Base-by-base conservation (phyloP, 139 green algal species). In the Mesostigma viride region DNA sequence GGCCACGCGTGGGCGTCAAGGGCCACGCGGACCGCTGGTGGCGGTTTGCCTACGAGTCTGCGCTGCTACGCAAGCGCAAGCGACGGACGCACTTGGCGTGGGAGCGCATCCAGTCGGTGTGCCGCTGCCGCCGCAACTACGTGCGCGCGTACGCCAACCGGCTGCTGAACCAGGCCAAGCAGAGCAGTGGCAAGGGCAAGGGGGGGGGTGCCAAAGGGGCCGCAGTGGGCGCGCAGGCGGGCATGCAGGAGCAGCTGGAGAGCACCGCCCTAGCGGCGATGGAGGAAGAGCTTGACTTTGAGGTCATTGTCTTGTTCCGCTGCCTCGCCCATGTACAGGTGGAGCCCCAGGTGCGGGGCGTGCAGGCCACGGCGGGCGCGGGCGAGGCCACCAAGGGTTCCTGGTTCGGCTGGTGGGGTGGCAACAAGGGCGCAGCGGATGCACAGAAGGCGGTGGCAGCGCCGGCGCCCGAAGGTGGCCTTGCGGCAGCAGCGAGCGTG, bases 381-480 rank as follows among this genome's bases (percentile, higher is more conserved):
- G 17, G 53, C n/a, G 17, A 33, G n/a, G 24, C 24, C 53, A 33
- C 24, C 53, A 22, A 30, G 24, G 27, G 53, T 22, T 27, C 17
- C 24, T 27, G 24, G 24, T 24, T 60, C 17, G 51, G 14, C 51
- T 27, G 51, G 51, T 8, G 20, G 22, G 40, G 62, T 8, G 69
- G 69, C 0, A n/a, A n/a, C n/a, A n/a, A n/a, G n/a, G n/a, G 67
- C 76, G 3, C 64, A 91, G 32, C 79, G 69, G n/a, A n/a, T n/a
- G n/a, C n/a, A n/a, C n/a, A n/a, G n/a, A n/a, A n/a, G n/a, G n/a
- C n/a, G n/a, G n/a, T n/a, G n/a, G n/a, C n/a, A n/a, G n/a, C n/a
- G n/a, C n/a, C n/a, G n/a, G n/a, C n/a, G n/a, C n/a, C n/a, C n/a
- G n/a, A n/a, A n/a, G n/a, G n/a, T n/a, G n/a, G n/a, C n/a, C n/a